Evolutionary conservation across 163 green algal genomes (phyloP), one percentile per base, ranked within the genome.

Genomic region (Scenedesmus sp.): DNA sequence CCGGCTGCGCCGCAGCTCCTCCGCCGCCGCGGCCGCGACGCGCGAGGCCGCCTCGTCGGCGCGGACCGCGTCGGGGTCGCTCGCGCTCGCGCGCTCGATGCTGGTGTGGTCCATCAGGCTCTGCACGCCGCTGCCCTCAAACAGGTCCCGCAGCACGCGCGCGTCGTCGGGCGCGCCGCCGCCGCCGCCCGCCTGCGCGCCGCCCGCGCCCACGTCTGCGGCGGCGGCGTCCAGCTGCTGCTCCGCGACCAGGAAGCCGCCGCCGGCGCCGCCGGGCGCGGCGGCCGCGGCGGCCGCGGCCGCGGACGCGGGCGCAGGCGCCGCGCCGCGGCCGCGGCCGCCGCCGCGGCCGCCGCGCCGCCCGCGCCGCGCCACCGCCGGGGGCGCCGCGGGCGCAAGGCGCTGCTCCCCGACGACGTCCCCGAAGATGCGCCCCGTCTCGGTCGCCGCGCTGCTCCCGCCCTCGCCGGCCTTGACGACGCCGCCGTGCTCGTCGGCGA

Each of bases 371-470:
- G 29, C 45, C n/a, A 6, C 57, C n/a, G 31, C 70, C 51, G 26
- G 48, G 20, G 56, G 26, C 26, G 17, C 45, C 63, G 44, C 22
- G 56, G 28, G 74, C 42, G 69, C 58, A 75, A 48, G 62, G 42
- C 71, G 26, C 33, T 70, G 45, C 60, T 75, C 57, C 11, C 70
- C 63, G 0, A 75, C 51, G 22, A 84, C 60, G 34, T 45, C 63
- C 1, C 78, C 83, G 79, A 98, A 97, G 44, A 98, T 95, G 33
- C 78, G 78, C 0, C 83, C 91, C 0, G 94, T 98, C 81, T 98
- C 94, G 24, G 87, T 95, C 4, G 58, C 14, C 15, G 64, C 74
- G 31, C 81, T 77, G 75, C 79, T 63, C 17, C 63, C 29, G 29
- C 51, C 26, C 5, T 10, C 6, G 3, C 29, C 50, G 48, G 6